A percentile compares a stretch with the other conserved stretches of the same genome.
These are phyloP conservation scores for Teratosphaeria destructans DNA, from an alignment of 2,329 filamentous ascomycete genomes.

Conservation along the genomic window DNA sequence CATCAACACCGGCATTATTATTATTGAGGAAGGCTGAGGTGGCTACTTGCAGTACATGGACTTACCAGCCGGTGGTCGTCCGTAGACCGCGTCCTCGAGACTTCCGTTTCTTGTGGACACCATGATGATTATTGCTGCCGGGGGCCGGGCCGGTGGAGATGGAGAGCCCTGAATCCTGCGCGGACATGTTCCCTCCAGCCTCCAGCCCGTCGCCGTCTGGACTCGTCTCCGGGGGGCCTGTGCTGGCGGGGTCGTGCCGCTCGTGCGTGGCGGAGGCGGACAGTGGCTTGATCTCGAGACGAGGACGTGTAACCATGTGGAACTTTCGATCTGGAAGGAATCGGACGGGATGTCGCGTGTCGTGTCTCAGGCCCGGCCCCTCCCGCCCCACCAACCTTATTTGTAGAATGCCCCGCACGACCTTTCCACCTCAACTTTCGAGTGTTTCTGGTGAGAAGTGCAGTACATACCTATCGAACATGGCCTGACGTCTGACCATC, in stretches of 20 bases:
- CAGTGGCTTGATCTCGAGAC: background rate
- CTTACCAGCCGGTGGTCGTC: conserved; percentile 15
- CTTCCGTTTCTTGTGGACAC: conserved; percentile 20
- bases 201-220: background rate
- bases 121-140: background rate
- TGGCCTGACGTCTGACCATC: too few species aligned
- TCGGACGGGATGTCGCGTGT: background rate
- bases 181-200: background rate
- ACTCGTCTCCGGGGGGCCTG: background rate
- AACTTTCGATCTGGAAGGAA: too few species aligned
- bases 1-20: background rate
- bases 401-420: too few species aligned
- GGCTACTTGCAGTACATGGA: background rate
- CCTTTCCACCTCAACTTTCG: too few species aligned
- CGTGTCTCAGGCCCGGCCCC: background rate
- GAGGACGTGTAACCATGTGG: background rate
- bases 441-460: too few species aligned
- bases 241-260: background rate
- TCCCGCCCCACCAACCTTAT: too few species aligned
- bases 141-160: background rate
- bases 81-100: conserved; percentile 20
- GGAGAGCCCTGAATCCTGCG: background rate
- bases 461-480: too few species aligned
- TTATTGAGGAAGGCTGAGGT: background rate
- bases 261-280: background rate